Evolutionary conservation across 2,329 filamentous ascomycete genomes (phyloP), one percentile per base, ranked within the genome.

Genomic region (Aspergillus awamori): DNA sequence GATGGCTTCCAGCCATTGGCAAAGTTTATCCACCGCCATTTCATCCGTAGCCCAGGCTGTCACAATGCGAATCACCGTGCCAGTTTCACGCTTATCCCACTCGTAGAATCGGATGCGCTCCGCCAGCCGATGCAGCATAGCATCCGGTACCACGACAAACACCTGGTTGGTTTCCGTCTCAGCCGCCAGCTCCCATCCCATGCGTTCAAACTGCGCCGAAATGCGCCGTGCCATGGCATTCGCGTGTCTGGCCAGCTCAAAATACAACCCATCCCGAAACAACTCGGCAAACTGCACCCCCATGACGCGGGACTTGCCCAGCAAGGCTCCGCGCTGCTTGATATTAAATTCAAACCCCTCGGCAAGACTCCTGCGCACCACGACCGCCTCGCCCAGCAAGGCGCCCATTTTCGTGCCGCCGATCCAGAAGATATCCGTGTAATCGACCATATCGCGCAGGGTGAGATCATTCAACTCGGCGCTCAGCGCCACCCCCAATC

Each of bases 361-460:
- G 0, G 81, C 79, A 0, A 84, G 69, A 4, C 61, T 57, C 28
- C 80, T 72, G 53, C 82, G 82, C 26, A 84, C 79, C 0, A 84
- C 76, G 6, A 84, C 79, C 1, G 82, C 82, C 61, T 84, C 82
- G 1, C 82, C 82, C 3, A 84, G 73, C 3, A 84, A 65, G 0
- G 81, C 81, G 1, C 82, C 82, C 63, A 81, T 81, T 63, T 84
- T 84, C 4, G 82, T 84, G 0, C 82, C 82, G 3, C 82, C 82
- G 39, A 84, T 83, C 82, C 82, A 84, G 71, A 84, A 84, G 20
- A 84, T 81, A 58, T 84, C 82, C 0, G 80, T 82, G 43, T 82
- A 65, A 4, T 81, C 77, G 1, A 82, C 68, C 5, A 84, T 69
- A 57, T 84, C 82, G 0, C 65, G 64, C 5, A 82, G 71, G 0